Percentiles rank a stretch among this genome's conserved stretches.
These are phyloP conservation scores for Carnegiea gigantea DNA, from an alignment of 179 eudicot species.

Conservation along the genomic window DNA sequence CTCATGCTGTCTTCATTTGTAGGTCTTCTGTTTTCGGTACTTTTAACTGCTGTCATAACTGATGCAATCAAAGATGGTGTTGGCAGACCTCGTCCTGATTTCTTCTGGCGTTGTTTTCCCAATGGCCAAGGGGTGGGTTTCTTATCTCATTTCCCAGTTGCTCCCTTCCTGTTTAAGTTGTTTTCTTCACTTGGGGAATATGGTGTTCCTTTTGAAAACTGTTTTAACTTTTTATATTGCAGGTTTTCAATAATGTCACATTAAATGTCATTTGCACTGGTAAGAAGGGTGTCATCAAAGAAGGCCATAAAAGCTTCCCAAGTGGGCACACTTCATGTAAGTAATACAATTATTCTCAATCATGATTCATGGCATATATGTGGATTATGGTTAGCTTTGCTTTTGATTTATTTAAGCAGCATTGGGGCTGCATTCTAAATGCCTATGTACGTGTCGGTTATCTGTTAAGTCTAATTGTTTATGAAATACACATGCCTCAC, in stretches of 20 bases:
- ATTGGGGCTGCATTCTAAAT: neutral
- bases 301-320: conserved; percentile 92
- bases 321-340: conserved; percentile 94
- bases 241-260: conserved; percentile 49
- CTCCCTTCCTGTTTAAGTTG: neutral
- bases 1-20: conserved; percentile 14
- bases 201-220: neutral
- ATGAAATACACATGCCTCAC: neutral
- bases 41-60: conserved; percentile 76
- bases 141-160: conserved; percentile 10
- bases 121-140: conserved; percentile 67
- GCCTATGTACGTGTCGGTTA: no score
- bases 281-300: conserved; percentile 58
- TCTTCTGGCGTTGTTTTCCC: conserved; percentile 98
- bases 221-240: conserved; percentile 13
- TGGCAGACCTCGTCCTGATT: conserved; percentile 98
- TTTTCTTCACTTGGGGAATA: conserved; percentile 5
- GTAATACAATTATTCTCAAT: conserved; percentile 19
- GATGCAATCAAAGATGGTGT: conserved; percentile 94
- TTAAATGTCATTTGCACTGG: conserved; percentile 79
- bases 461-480: neutral
- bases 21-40: conserved; percentile 84
- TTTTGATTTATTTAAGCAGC: conserved; percentile 1
- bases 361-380: conserved; percentile 8
- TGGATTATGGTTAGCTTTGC: neutral